Base-by-base conservation (phyloP, 1,284 basidiomycete species). In the Kwoniella shivajii region DNA sequence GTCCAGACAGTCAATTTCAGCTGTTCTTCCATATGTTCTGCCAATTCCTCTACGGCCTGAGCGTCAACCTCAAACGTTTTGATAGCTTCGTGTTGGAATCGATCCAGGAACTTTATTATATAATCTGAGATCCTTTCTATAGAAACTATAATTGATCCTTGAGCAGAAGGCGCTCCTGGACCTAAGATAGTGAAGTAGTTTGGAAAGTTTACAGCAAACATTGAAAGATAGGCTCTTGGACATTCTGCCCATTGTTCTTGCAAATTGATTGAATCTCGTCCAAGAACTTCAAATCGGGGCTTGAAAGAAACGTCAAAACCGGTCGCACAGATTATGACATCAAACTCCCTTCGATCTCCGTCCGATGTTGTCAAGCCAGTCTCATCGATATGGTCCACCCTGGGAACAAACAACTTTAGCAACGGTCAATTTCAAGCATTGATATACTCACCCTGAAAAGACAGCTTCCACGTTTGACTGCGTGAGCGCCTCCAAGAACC, bases 251-350 rank as follows among this genome's bases (percentile, higher is more conserved):
- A 56, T 50, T 56, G 55, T 22, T 51, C 48, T 39, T 48, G 48
- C 14, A 56, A 34, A 31, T 56, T 48, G 29, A 51, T 44, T 16
- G 13, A 22, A 20, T 44, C 30, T 29, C n/a, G 26, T 26, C 54
- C 54, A 11, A 56, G 49, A 4, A 56, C 54, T 24, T 46, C 46
- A 31, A 56, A 56, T 14, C 54, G 36, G 26, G 54, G 54, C 30
- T 50, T 56, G 38, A 56, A 56, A 10, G 54, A 56, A 13, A 47
- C 56, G 33, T 58, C 53, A 33, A 54, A 58, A 20, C 67, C 83
- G 54, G 84, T 85, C 1, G 85, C 84, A 66, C 83, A 85, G 24
- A 85, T 70, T 39, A 87, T 81, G 39, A 86, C 71, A 65, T 87
- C 85, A 38, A 86, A 77, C 13, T 84, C 81, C 46, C 82, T 75